A percentile compares a stretch with the other conserved stretches of the same genome.
phyloP scores from a whole-genome alignment of 352 stramenopile species.

The Globisporangium heterothallicum region DNA sequence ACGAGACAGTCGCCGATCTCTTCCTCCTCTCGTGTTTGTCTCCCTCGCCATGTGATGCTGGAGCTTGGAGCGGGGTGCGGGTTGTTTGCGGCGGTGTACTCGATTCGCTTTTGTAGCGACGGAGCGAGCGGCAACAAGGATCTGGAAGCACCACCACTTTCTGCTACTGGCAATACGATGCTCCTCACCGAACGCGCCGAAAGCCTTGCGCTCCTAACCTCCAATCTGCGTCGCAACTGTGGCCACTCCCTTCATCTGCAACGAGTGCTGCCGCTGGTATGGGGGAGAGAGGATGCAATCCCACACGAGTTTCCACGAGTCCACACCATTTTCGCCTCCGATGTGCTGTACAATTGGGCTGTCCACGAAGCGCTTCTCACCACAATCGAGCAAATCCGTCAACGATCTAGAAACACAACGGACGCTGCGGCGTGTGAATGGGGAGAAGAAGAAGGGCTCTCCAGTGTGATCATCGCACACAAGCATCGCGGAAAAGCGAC shows the following conservation, averaged over 20 bases:
- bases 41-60: constrained; percentile 15
- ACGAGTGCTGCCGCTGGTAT: constrained; percentile 20
- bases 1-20: neutral
- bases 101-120: neutral
- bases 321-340: constrained; percentile 34
- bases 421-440: no score
- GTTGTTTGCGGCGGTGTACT: constrained; percentile 34
- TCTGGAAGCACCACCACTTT: no score
- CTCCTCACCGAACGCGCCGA: constrained; percentile 34
- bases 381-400: constrained; percentile 19
- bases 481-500: constrained; percentile 38
- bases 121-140: neutral
- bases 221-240: constrained; percentile 30
- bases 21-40: no score
- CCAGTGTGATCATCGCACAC: constrained; percentile 37
- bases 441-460: no score
- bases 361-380: constrained; percentile 35
- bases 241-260: neutral
- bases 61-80: constrained; percentile 48
- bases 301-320: constrained; percentile 1
- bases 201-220: constrained; percentile 17
- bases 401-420: neutral
- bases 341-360: constrained; percentile 65
- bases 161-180: no score
- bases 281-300: constrained; percentile 14